phyloP scores from a whole-genome alignment of 495 filamentous ascomycete species.

The Aspergillus incahuasiensis region DNA sequence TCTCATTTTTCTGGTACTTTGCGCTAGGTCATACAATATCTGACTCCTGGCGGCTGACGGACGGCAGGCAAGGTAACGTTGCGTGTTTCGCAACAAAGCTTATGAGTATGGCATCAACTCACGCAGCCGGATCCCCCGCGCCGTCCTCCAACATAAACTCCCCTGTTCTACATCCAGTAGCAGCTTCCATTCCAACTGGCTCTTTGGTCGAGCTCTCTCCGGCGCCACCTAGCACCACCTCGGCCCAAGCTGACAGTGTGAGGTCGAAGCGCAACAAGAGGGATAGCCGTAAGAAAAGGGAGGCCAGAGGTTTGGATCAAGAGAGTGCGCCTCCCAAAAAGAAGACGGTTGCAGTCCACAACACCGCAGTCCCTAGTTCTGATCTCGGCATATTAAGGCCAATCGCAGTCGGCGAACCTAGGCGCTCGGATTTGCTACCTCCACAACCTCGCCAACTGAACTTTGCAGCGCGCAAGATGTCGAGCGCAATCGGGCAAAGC shows the following conservation, averaged over 20 bases:
- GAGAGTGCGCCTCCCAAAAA: conserved; percentile 38
- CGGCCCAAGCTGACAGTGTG: conserved; percentile 32
- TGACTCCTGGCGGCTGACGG: no score
- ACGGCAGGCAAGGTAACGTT: no score
- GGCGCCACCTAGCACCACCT: conserved; percentile 30
- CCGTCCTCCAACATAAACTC: conserved; percentile 45
- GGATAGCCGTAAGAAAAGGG: conserved; percentile 65
- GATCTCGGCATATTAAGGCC: conserved; percentile 31
- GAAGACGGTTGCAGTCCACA: conserved; percentile 28
- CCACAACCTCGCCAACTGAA: conserved; percentile 42
- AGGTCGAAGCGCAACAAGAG: conserved; percentile 44
- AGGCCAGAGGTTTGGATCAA: conserved; percentile 57
- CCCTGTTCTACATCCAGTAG: conserved; percentile 30
- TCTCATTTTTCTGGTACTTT: not conserved
- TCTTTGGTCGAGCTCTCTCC: conserved; percentile 36
- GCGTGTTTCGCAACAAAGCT: not conserved
- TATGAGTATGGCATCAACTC: conserved; percentile 33
- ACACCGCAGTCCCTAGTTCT: conserved; percentile 28
- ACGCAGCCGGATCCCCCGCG: conserved; percentile 36
- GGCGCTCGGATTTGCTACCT: conserved; percentile 34
- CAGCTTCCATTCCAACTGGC: conserved; percentile 26
- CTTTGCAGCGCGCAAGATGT: conserved; percentile 33
- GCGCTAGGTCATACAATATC: not conserved
- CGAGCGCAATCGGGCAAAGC: conserved; percentile 29
- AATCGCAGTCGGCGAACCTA: conserved; percentile 33